Percentiles rank a stretch among this genome's conserved stretches.
Conservation (phyloP, 2,329 filamentous ascomycete species). For the Ophiostoma himal-ulmi region DNA sequence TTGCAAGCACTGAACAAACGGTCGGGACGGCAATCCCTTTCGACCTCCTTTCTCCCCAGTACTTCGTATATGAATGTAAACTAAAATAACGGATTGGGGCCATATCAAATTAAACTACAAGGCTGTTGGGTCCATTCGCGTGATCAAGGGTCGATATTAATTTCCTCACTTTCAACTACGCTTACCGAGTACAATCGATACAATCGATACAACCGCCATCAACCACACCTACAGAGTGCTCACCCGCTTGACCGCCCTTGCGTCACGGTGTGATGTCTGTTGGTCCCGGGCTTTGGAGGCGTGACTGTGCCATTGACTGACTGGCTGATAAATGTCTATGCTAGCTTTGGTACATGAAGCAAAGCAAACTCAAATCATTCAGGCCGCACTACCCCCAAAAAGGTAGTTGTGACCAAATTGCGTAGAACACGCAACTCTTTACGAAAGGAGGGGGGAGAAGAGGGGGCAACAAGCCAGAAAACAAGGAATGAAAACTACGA, state of each 20-base stretch:
- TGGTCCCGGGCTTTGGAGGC: neutral
- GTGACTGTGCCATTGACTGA: neutral
- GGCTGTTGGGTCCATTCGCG: neutral
- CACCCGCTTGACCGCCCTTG: constrained; percentile 10
- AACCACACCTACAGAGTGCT: neutral
- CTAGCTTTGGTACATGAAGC: neutral
- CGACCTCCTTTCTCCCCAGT: neutral
- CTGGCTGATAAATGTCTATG: neutral
- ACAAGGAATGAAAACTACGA: neutral
- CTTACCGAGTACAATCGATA: too few species aligned
- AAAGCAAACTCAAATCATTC: neutral
- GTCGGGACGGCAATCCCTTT: neutral
- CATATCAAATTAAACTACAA: neutral
- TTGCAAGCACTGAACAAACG: too few species aligned
- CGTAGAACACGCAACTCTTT: neutral
- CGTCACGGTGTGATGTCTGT: neutral
- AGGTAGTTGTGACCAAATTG: neutral
- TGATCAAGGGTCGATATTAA: neutral
- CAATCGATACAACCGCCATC: neutral
- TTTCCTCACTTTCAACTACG: neutral
- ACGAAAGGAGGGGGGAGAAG: neutral
- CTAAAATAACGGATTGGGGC: neutral
- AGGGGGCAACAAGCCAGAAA: neutral
- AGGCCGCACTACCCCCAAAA: neutral
- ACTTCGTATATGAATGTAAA: neutral